Base-by-base conservation (phyloP, 331 rosid species). In the Rosa hybrid region DNA sequence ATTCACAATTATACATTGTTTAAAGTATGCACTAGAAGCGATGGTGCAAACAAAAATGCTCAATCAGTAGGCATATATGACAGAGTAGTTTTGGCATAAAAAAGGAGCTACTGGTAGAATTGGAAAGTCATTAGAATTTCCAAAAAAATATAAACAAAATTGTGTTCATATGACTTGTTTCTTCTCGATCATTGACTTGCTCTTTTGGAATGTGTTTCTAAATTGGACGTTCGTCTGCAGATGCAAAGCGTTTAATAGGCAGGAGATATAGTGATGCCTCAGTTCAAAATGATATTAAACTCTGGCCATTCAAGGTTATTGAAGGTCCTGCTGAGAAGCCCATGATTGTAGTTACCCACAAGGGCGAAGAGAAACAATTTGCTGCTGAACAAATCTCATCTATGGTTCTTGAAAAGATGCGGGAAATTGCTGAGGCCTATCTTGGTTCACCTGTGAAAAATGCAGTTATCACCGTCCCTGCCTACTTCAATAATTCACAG, bases 291-390 rank as follows among this genome's bases (percentile, higher is more conserved):
- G 86, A 89, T 23, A 4, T 42, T 42, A 83, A 83, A 45, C 81
- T 83, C 12, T 89, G 92, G 90, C 83, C 89, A 5, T 89, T 85
- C 25, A 85, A 87, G 82, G 85, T 89, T n/a, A 14, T 76, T 1
- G 10, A 86, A 1, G 84, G 92, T 18, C 41, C 82, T 0, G 77
- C 27, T 20, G 63, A 56, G 27, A 56, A 56, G 63, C 63, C 63
- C 23, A 10, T 20, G 63, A 7, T 57, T 57, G 63, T 57, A 3
- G 63, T 57, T 8, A n/a, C 12, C 5, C 63, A 57, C 63, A 8
- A 20, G 30, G 63, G 63, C 2, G 5, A 57, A 20, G 63, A 57
- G 63, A 57, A n/a, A 57, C 63, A 57, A 27, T 57, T 57, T 57
- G 2, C 63, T 20, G 63, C 63, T 57, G 63, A 57, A n/a, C 30